Percentiles rank a stretch among this genome's conserved stretches.
Evolutionary conservation across 2,329 filamentous ascomycete species (phyloP).

Genomic region (Arthrobotrys conoides): DNA sequence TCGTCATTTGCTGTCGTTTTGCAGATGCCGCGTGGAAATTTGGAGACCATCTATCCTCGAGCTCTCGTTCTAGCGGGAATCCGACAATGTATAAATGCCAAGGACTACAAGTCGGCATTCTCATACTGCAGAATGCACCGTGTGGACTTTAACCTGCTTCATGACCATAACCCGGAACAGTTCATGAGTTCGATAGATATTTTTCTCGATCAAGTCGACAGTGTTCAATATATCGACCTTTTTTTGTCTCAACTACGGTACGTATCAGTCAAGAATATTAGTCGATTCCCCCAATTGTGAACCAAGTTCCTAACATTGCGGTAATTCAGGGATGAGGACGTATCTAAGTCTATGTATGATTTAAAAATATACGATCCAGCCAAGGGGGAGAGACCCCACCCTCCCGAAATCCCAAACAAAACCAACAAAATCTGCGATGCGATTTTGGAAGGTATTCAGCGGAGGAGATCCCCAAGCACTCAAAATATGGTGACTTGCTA

Average conservation of each 20-base stretch:
- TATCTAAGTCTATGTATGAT: constrained; percentile 92
- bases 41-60: constrained; percentile 94
- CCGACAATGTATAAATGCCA: constrained; percentile 81
- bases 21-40: constrained; percentile 95
- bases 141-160: constrained; percentile 97
- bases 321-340: constrained; percentile 81
- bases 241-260: constrained; percentile 77
- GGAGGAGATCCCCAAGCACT: constrained; percentile 75
- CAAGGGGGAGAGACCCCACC: constrained; percentile 54
- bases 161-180: constrained; percentile 89
- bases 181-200: constrained; percentile 82
- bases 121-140: constrained; percentile 89
- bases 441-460: constrained; percentile 77
- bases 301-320: constrained; percentile 65
- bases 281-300: constrained; percentile 72
- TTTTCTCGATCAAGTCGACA: constrained; percentile 88
- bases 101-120: constrained; percentile 87
- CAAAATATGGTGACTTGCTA: constrained; percentile 96
- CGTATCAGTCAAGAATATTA: constrained; percentile 46
- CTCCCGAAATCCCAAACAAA: constrained; percentile 71
- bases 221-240: constrained; percentile 85
- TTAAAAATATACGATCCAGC: constrained; percentile 76
- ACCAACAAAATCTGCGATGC: constrained; percentile 91
- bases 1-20: constrained; percentile 86
- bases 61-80: constrained; percentile 94